These are phyloP conservation scores for Retiboletus flavoniger DNA, from an alignment of 1,284 basidiomycete species.

Conservation along the genomic window DNA sequence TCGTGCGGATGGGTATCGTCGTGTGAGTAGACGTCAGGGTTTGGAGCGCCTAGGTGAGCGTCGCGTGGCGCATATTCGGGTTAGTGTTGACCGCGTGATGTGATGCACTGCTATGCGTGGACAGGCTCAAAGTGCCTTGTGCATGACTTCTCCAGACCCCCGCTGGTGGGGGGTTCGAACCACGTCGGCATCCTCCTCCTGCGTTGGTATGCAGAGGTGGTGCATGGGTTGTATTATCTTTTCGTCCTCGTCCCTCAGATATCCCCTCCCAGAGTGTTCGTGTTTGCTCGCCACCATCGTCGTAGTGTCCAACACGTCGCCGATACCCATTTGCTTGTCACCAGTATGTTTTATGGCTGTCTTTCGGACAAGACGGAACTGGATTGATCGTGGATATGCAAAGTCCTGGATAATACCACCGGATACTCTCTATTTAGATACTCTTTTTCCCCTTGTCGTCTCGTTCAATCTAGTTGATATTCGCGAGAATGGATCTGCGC, in stretches of 20 bases:
- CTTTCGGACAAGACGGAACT: not conserved
- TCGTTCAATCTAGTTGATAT: constrained; percentile 2
- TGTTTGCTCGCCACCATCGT: not conserved
- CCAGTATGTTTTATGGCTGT: not conserved
- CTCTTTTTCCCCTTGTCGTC: not conserved
- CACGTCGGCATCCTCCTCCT: constrained; percentile 31
- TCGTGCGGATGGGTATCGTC: constrained; percentile 47
- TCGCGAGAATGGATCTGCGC: not conserved
- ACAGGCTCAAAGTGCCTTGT: constrained; percentile 25
- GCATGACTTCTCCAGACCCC: constrained; percentile 57
- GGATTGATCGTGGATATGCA: constrained; percentile 6
- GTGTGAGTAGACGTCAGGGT: constrained; percentile 27
- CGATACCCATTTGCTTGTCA: not conserved
- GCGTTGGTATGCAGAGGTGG: constrained; percentile 54
- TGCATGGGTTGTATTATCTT: constrained; percentile 36
- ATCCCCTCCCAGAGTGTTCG: not conserved
- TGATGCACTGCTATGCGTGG: not conserved
- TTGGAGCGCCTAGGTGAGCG: constrained; percentile 13
- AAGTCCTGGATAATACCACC: constrained; percentile 1
- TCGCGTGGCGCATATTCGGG: not conserved
- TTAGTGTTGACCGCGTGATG: not conserved
- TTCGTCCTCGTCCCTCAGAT: not conserved
- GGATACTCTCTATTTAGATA: not conserved
- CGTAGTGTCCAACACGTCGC: not conserved
- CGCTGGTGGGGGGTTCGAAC: constrained; percentile 42